Conservation (phyloP, 371 early-diverging fungal species). For the Mucor racemosus region DNA sequence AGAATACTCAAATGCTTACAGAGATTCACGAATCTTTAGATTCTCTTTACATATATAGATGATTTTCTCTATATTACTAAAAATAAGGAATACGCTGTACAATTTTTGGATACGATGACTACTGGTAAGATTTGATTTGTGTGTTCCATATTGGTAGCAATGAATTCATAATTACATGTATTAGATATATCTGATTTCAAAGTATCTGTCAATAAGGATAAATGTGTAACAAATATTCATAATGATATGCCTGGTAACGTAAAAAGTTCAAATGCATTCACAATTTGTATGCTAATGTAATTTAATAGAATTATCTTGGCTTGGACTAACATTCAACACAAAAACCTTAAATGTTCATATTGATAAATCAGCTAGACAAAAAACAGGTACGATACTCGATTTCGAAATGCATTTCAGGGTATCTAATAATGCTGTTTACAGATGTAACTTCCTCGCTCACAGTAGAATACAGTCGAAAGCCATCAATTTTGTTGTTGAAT, state of each 20-base stretch:
- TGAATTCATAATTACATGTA: not conserved
- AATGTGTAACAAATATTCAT: conserved; percentile 21
- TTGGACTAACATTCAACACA: conserved; percentile 75
- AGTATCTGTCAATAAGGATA: conserved; percentile 51
- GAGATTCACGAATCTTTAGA: conserved; percentile 24
- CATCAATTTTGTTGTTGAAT: conserved; percentile 40
- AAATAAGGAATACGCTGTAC: conserved; percentile 29
- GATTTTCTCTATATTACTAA: conserved; percentile 79
- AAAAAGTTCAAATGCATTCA: conserved; percentile 12
- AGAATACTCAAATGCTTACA: not conserved
- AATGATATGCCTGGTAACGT: conserved; percentile 20
- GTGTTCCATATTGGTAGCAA: not conserved
- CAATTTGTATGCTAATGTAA: not conserved
- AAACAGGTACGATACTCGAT: not conserved
- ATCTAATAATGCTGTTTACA: not conserved
- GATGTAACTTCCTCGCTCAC: conserved; percentile 38
- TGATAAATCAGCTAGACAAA: conserved; percentile 62
- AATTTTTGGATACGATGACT: conserved; percentile 55
- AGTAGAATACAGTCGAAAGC: conserved; percentile 38
- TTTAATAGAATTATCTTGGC: conserved; percentile 81
- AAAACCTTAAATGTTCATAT: conserved; percentile 63
- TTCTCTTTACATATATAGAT: conserved; percentile 78
- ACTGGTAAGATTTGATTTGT: conserved; percentile 49
- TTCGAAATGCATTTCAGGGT: not conserved
- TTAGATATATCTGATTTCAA: conserved; percentile 61